Evolutionary conservation across 441 rosid genomes (phyloP), one percentile per base, ranked within the genome.

Genomic region (Isatis lusitanica): DNA sequence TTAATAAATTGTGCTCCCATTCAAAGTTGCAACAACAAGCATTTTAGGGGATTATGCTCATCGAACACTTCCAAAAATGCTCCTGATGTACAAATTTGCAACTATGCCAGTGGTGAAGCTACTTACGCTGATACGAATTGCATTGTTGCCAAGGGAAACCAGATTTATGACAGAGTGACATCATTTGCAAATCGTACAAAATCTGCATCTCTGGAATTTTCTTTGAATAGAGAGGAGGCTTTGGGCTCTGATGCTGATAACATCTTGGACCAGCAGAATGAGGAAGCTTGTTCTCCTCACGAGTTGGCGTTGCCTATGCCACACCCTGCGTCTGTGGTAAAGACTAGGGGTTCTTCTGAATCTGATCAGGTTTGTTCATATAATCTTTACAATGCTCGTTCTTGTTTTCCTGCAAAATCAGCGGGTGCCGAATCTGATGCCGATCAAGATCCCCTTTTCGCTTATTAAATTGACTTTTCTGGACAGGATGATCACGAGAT

Each of bases 291-390:
- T 74, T 52, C 73, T 70, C 39, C 35, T 35, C 64, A 81, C 69
- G 69, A 48, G 76, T 48, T 51, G 64, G 72, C 13, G 38, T 64
- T 67, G 56, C 68, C 71, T 67, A 35, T 60, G 24, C 71, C 67
- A 59, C 82, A 53, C 65, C 76, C 82, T 58, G 70, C 56, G 57
- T 28, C 73, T 73, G 68, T 78, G 56, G 13, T 47, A 35, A 66
- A 68, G 73, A 78, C 76, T 57, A 48, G 52, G 64, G 68, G 47
- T 31, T 52, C 75, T 60, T 5, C 73, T 42, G 78, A 74, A 68
- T 76, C 66, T 48, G 57, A 80, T 80, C 80, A 80, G 78, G 90
- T 4, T 66, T 65, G 12, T 76, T 52, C 47, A 60, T 50, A 40
- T 59, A 21, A 61, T 75, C 50, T 28, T 62, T 52, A 16, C 11